Evolutionary conservation across 2,329 filamentous ascomycete genomes (phyloP).

Genomic region (Alternaria alternata): DNA sequence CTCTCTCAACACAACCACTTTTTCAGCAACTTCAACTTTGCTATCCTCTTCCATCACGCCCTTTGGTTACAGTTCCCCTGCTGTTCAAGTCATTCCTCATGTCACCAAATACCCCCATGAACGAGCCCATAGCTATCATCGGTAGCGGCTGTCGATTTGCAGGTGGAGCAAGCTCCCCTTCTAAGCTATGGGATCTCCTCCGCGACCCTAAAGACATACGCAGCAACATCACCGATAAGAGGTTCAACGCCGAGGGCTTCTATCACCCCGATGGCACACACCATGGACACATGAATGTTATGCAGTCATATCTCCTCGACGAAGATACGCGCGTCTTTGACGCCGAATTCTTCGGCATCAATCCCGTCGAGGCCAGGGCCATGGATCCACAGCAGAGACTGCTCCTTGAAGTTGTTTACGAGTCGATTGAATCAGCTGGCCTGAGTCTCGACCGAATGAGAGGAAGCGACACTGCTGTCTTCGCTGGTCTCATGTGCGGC

Average conservation of each 20-base stretch:
- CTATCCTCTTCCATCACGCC: background rate
- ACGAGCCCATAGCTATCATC: constrained; percentile 47
- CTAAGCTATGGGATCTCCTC: constrained; percentile 48
- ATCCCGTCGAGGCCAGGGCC: constrained; percentile 18
- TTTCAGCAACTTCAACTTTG: background rate
- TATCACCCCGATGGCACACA: constrained; percentile 38
- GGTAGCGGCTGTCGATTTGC: constrained; percentile 50
- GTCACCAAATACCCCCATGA: background rate
- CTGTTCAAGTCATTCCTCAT: background rate
- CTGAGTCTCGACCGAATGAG: constrained; percentile 3
- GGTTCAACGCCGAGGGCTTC: constrained; percentile 39
- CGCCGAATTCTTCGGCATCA: constrained; percentile 30
- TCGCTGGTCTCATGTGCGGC: constrained; percentile 31
- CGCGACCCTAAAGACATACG: constrained; percentile 37
- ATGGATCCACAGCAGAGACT: constrained; percentile 37
- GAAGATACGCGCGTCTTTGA: constrained; percentile 11
- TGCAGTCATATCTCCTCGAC: constrained; percentile 1
- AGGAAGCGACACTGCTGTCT: constrained; percentile 8
- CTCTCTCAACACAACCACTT: too few species aligned
- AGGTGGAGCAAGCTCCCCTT: constrained; percentile 39
- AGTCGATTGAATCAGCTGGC: constrained; percentile 23
- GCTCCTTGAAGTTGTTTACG: constrained; percentile 29
- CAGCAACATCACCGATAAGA: constrained; percentile 33
- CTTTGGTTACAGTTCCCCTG: background rate
- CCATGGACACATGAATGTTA: constrained; percentile 44